Base-by-base conservation (phyloP, 805 yeast species). In the Myxozyma melibiosi region DNA sequence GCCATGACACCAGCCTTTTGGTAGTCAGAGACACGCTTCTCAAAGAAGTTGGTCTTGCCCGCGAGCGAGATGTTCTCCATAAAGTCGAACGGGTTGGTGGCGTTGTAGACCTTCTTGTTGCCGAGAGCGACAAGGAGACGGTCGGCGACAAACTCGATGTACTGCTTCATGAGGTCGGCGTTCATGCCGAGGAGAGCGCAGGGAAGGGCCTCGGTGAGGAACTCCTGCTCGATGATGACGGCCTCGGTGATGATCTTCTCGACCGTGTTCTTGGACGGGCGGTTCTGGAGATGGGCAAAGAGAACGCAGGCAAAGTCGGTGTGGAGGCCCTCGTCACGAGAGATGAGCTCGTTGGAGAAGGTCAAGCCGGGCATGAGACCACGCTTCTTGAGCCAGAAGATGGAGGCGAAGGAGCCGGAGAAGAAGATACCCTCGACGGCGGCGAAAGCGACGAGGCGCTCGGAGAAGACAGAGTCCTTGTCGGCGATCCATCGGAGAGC, bases 1-100 rank as follows among this genome's bases (percentile, higher is more conserved):
- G 96, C 92, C 94, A 92, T 92, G 70, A 92, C 99, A 80, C 99
- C 98, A 57, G 99, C 98, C 80, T 92, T 94, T 79, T 92, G 99
- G 78, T 92, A 92, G 77, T 92, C 99, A 57, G 96, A 88, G 57
- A 92, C 99, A 78, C 99, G 88, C 84, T 92, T 92, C 81, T 92
- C 99, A 72, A 92, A 92, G 84, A 92, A 92, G 81, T 94, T 92
- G 68, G 99, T 92, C 84, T 92, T 92, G 76, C 99, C 99, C 58
- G 97, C 96, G 68, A 92, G 83, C 7, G 98, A 92, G 70, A 92
- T 92, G 80, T 94, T 92, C 80, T 92, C 99, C 99, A 92, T 92
- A 73, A 92, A 92, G 76, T 92, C 99, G 73, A 92, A 92, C 74
- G 99, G 99, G 74, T 92, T 92, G 63, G 88, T 79, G 59, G 81